Base-by-base conservation (phyloP, 1,139 yeast genomes). In the Tardiomyces digboiensis region DNA sequence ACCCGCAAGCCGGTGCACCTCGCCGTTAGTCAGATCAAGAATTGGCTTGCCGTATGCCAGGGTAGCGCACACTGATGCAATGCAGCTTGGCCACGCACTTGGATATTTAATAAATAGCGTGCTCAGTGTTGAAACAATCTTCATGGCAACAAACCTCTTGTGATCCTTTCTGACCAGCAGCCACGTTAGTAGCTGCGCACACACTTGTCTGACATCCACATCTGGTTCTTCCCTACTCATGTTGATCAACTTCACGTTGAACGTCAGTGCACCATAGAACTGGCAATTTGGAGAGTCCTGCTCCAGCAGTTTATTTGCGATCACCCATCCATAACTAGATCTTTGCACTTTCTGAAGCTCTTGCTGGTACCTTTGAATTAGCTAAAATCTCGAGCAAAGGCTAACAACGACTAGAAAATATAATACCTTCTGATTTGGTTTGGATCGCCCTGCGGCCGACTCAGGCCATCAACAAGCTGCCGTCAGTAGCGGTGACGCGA, bases 231-330 rank as follows among this genome's bases (percentile, higher is more conserved):
- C 18, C 29, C 10, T n/a, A 12, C 20, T 16, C 38, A 33, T 33
- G 14, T 26, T 26, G 33, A 16, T 71, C 46, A 75, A 65, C 44
- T 77, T 71, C 38, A 75, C 74, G 0, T 78, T 68, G 42, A 70
- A 72, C 0, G 85, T 78, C 45, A 78, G 62, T 0, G 84, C 85
- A 0, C 85, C 85, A 52, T 80, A 76, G 54, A 76, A 79, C 52
- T 72, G 74, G 51, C 80, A 75, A 36, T 64, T 62, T 2, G 75
- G 65, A 4, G 65, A 57, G n/a, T 48, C 43, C 21, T 61, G 48
- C 36, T 59, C 57, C 44, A 79, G 63, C 39, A 79, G 63, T 39
- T 56, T 46, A 19, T 61, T 55, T 0, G 80, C 85, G 38, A 79
- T 57, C 19, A 62, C 58, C 64, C 74, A 72, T 2, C 81, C 84